phyloP scores from a whole-genome alignment of 2,329 filamentous ascomycete species.

The Botrytis sinoallii region DNA sequence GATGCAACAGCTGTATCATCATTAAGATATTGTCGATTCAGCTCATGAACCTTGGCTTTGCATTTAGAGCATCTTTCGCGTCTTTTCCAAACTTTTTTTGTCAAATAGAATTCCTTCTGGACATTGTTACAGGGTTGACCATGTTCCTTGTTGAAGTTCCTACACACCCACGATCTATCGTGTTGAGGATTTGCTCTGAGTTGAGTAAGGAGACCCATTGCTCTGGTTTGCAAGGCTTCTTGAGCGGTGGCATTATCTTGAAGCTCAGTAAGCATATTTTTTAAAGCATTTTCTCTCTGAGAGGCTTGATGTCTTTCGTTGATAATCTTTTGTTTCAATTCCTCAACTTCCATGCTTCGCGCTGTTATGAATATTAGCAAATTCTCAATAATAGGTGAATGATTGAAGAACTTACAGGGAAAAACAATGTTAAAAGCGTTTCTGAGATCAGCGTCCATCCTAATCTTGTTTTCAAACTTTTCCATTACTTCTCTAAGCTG shows the following conservation, averaged over 20 bases:
- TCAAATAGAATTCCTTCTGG: constrained; percentile 12
- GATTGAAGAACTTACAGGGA: not conserved
- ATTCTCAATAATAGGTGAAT: not conserved
- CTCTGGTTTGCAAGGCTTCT: constrained; percentile 7
- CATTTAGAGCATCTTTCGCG: constrained; percentile 18
- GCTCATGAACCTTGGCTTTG: not conserved
- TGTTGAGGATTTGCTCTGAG: not conserved
- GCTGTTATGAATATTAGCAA: constrained; percentile 2
- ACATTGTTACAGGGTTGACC: not conserved
- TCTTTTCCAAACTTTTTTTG: not conserved
- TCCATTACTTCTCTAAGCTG: constrained; percentile 14
- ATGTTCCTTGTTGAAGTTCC: not conserved
- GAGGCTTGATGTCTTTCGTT: constrained; percentile 6
- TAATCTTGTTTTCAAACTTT: constrained; percentile 8
- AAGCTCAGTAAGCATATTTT: constrained; percentile 40
- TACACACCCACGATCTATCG: constrained; percentile 4
- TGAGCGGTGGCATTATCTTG: not conserved
- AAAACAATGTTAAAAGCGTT: constrained; percentile 11
- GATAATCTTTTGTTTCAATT: constrained; percentile 6
- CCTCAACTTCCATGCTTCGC: constrained; percentile 8
- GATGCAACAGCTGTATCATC: not conserved
- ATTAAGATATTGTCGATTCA: not conserved
- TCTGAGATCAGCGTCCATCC: constrained; percentile 5
- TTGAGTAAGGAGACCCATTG: not conserved
- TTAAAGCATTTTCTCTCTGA: constrained; percentile 55